A percentile compares a stretch with the other conserved stretches of the same genome.
These are phyloP conservation scores for Begonia fuchsioides DNA, from an alignment of 306 rosid species.

Conservation along the genomic window DNA sequence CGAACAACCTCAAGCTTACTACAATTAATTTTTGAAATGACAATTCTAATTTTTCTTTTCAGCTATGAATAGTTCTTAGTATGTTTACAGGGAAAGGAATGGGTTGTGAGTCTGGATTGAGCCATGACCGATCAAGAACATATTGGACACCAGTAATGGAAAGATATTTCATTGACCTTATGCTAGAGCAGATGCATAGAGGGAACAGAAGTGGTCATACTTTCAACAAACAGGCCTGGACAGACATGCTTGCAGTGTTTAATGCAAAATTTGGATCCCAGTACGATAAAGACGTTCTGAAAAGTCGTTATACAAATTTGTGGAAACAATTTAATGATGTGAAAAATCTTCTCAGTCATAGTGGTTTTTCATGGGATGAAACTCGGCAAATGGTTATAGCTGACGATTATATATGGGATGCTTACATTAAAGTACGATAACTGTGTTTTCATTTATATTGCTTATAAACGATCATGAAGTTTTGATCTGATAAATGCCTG, in stretches of 20 bases:
- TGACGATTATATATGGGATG: conserved; percentile 51
- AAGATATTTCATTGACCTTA: conserved; percentile 48
- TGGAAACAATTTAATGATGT: conserved; percentile 81
- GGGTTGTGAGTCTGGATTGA: conserved; percentile 30
- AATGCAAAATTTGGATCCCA: conserved; percentile 53
- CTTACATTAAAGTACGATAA: conserved; percentile 31
- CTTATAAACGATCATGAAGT: neutral
- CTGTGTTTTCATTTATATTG: neutral
- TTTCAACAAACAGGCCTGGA: conserved; percentile 65
- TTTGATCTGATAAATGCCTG: conserved; percentile 5
- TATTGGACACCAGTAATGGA: conserved; percentile 70
- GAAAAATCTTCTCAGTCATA: conserved; percentile 34
- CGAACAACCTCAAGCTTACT: too few relatives aligned
- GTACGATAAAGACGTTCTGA: conserved; percentile 58
- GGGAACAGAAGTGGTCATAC: conserved; percentile 61
- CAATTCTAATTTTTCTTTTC: too few relatives aligned
- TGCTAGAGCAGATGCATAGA: conserved; percentile 59
- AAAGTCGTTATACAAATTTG: conserved; percentile 52
- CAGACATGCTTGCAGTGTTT: conserved; percentile 48
- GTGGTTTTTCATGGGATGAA: conserved; percentile 74
- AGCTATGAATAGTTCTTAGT: neutral
- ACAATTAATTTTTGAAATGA: too few relatives aligned
- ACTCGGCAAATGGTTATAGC: conserved; percentile 56
- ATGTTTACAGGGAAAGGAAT: conserved; percentile 15
- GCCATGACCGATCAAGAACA: conserved; percentile 51